Base-by-base conservation (phyloP, 805 yeast species). In the Metschnikowia lunata region DNA sequence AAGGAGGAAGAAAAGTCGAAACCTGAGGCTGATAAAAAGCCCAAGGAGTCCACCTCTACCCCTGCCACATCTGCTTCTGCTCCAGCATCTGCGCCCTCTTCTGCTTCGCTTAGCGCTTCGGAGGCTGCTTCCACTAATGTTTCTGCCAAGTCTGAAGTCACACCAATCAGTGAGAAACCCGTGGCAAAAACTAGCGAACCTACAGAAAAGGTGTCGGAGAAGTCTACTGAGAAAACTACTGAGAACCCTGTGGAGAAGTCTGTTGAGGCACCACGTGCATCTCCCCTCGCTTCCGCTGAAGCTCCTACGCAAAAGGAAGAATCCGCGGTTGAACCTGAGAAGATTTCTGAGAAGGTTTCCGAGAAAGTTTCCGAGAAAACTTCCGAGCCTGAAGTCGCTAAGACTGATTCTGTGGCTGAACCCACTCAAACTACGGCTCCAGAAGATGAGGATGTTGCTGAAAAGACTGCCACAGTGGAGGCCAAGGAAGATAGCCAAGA, bases 1-100 rank as follows among this genome's bases (percentile, higher is more conserved):
- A 49, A 42, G 52, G 51, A 49, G 14, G 51, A 45, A 12, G 50
- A 43, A 18, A 48, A 46, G 33, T 48, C 47, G 29, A 49, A 39
- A 37, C 49, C 36, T 37, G 48, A 43, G 14, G 45, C 53, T 15
- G 42, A 43, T 27, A 42, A 34, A 9, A 45, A 42, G 37, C 36
- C 45, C 40, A 36, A 38, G 35, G 45, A 27, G 30, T 13, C 29
- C 12, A 46, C 43, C 15, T 46, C 39, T 15, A 36, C 46, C 29
- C 39, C 39, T 15, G 32, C 31, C n/a, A 18, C 23, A 18, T 12
- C 31, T 29, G 31, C 31, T 29, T 12, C 31, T 29, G 34, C 34
- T 31, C 48, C 49, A 32, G 40, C 27, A 14, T 13, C 36, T 34
- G 36, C 31, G 14, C 30, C 48, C 26, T 45, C 57, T 9, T 61